Percentiles rank a stretch among this genome's conserved stretches.
These are phyloP conservation scores for Aphelidium insulamus DNA, from an alignment of 371 early-diverging fungal genomes.

Conservation along the genomic window DNA sequence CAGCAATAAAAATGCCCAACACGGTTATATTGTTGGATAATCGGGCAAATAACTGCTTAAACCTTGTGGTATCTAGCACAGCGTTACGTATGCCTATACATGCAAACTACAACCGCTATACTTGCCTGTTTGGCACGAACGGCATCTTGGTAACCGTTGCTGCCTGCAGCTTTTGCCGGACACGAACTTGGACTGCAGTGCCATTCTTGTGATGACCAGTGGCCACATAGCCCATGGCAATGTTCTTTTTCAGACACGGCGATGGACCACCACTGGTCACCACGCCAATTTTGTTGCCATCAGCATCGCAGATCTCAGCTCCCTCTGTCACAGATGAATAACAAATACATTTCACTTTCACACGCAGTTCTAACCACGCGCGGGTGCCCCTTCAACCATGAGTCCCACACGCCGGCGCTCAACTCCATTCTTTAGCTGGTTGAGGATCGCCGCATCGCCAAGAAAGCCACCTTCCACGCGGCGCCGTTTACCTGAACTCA, in stretches of 20 bases:
- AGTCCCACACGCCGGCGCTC: constrained; percentile 68
- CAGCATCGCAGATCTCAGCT: constrained; percentile 38
- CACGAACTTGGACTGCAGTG: constrained; percentile 67
- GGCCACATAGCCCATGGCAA: constrained; percentile 90
- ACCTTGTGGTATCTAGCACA: too few species aligned
- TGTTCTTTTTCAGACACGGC: constrained; percentile 78
- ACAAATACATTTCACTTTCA: not conserved
- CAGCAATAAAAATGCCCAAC: too few species aligned
- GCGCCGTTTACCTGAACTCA: constrained; percentile 44
- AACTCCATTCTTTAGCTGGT: constrained; percentile 65
- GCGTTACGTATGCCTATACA: too few species aligned
- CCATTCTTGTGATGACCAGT: constrained; percentile 65
- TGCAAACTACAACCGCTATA: too few species aligned
- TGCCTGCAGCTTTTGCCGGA: constrained; percentile 55
- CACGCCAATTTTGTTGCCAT: constrained; percentile 39
- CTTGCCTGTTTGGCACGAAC: too few species aligned
- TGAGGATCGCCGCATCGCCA: constrained; percentile 64
- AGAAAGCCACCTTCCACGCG: constrained; percentile 79
- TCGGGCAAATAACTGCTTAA: too few species aligned
- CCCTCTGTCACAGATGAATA: constrained; percentile 18
- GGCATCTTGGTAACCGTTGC: constrained; percentile 86
- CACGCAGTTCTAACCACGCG: constrained; percentile 27
- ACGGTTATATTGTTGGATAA: too few species aligned
- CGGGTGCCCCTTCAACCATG: constrained; percentile 82
- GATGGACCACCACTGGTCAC: constrained; percentile 87